Base-by-base conservation (phyloP, 2,329 filamentous ascomycete species). In the Coniosporium tulheliwenetii region DNA sequence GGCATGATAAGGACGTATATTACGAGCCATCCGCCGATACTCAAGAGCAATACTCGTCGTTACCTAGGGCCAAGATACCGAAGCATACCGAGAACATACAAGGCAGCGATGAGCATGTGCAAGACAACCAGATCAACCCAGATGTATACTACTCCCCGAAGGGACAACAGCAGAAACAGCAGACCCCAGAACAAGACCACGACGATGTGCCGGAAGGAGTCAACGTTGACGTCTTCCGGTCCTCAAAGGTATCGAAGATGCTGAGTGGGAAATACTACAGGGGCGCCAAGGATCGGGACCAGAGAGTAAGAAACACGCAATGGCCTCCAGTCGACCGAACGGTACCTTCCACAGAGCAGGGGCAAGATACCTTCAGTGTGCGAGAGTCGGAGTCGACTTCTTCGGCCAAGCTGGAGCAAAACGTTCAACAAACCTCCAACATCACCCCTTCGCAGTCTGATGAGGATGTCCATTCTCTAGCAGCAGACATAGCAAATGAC, bases 171-270 rank as follows among this genome's bases (percentile, higher is more conserved):
- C 37, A 34, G 44, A 43, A 50, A 38, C 52, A 50, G 45, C 52
- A 47, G 32, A 47, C 60, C 4, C 50, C 56, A 30, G 55, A 60
- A 35, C 42, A 47, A 44, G 44, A 48, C 39, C 54, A 66, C 41
- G 62, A 68, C 13, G 63, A 70, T n/a, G 44, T 70, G 12, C 66
- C 74, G 3, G 70, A 75, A 40, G 75, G 70, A 37, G 63, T 78
- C 50, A 69, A 79, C 50, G 67, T 69, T 5, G 69, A 75, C 47
- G 56, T 81, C 0, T 81, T 81, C 51, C 71, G 73, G 42, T 80
- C 71, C 41, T 70, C 69, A 2, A 66, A 65, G 41, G 70, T 78
- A 14, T 70, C 74, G 26, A 67, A 61, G 44, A 63, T 74, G 55
- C 58, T 80, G 10, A 67, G 70, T 29, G 63, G 63, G 29, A 64